phyloP scores from a whole-genome alignment of 1,139 yeast species.

The Hemisphaericaspora lyxosophila region DNA sequence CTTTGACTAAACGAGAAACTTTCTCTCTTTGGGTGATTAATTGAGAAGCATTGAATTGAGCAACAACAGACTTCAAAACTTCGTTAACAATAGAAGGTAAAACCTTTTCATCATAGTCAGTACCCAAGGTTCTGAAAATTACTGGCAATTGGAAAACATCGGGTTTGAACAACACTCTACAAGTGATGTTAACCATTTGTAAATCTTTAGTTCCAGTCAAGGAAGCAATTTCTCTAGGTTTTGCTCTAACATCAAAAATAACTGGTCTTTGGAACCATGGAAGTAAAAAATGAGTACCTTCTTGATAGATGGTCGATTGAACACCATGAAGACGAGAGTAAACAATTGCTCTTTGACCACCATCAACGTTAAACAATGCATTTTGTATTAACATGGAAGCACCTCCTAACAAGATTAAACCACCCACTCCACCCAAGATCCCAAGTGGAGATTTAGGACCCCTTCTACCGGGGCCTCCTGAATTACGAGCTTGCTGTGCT shows the following conservation, averaged over 20 bases:
- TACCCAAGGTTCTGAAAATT: slow-evolving; percentile 88
- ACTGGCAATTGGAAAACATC: slow-evolving; percentile 74
- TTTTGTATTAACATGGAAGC: slow-evolving; percentile 66
- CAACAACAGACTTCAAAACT: slow-evolving; percentile 93
- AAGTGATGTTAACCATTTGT: slow-evolving; percentile 98
- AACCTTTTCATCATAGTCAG: slow-evolving; percentile 93
- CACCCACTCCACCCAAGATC: slow-evolving; percentile 76
- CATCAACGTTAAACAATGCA: slow-evolving; percentile 92
- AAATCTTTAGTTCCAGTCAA: slow-evolving; percentile 97
- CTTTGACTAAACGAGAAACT: slow-evolving; percentile 88
- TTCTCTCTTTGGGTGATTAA: slow-evolving; percentile 97
- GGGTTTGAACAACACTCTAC: slow-evolving; percentile 94
- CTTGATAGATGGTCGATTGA: slow-evolving; percentile 79
- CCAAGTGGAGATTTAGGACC: slow-evolving; percentile 57
- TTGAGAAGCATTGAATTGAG: slow-evolving; percentile 97
- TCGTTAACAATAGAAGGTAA: slow-evolving; percentile 96
- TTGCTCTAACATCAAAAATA: slow-evolving; percentile 92
- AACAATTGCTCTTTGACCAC: slow-evolving; percentile 97
- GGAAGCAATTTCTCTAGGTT: slow-evolving; percentile 96
- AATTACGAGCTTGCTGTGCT: slow-evolving; percentile 49
- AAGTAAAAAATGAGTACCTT: slow-evolving; percentile 91
- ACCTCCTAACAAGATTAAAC: slow-evolving; percentile 71
- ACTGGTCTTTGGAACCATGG: slow-evolving; percentile 97
- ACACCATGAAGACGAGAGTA: slow-evolving; percentile 89
- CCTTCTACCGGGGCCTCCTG: slow-evolving; percentile 10